Evolutionary conservation across 192 early-diverging fungal genomes (phyloP).

Genomic region (Powellomyces hirtus): DNA sequence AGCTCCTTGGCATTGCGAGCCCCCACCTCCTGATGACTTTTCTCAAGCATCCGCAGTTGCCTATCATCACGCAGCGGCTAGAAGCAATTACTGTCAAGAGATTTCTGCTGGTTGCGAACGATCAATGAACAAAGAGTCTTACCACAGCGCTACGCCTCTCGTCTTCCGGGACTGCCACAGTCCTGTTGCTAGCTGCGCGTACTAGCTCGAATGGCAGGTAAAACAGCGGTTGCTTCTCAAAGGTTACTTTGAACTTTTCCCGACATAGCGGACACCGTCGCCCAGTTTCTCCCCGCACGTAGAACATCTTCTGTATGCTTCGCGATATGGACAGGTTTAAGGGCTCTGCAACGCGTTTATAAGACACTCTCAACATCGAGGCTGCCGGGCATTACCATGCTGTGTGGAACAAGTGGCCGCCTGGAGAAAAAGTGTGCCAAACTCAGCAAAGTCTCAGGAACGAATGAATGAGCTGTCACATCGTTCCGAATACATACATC

Average conservation of each 20-base stretch:
- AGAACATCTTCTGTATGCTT: neutral
- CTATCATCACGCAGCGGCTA: no score
- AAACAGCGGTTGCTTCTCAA: neutral
- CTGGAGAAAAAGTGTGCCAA: neutral
- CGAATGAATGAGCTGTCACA: neutral
- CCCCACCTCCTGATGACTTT: no score
- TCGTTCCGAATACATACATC: neutral
- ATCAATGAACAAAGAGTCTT: no score
- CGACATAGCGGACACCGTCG: neutral
- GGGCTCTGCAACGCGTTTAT: neutral
- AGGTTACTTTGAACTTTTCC: neutral
- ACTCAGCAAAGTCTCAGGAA: neutral
- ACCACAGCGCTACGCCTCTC: no score
- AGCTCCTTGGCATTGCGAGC: no score
- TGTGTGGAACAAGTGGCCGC: constrained; percentile 14
- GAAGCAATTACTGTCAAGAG: no score
- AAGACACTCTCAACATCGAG: no score
- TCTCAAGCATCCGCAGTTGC: no score
- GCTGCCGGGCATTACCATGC: constrained; percentile 3
- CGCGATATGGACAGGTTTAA: neutral
- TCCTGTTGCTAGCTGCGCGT: no score
- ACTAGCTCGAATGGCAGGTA: neutral
- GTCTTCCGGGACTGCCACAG: no score
- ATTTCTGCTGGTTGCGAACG: no score
- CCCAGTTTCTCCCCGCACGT: neutral